Evolutionary conservation across 169 alveolate genomes (phyloP).

Genomic region (Blepharisma undulans): DNA sequence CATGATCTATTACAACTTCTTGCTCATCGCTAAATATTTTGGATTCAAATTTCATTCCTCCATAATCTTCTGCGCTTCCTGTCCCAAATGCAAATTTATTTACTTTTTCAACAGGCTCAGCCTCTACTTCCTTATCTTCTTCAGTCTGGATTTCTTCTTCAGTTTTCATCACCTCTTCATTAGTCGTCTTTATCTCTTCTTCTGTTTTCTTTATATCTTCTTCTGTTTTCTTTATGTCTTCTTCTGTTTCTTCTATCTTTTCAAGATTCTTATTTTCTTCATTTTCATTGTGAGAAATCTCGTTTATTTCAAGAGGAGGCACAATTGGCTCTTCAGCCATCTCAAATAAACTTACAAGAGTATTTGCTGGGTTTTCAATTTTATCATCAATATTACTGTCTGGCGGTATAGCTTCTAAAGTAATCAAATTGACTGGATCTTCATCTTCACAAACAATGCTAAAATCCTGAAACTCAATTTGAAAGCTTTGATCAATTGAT

Average conservation of each 20-base stretch:
- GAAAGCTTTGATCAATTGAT: not conserved
- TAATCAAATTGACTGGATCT: not conserved
- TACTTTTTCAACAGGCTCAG: not conserved
- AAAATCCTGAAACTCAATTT: not conserved
- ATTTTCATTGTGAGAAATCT: not conserved
- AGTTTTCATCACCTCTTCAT: not conserved
- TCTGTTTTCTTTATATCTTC: not conserved
- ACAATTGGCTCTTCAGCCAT: not conserved
- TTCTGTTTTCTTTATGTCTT: not conserved
- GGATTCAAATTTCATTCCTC: not conserved
- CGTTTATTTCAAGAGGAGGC: not conserved
- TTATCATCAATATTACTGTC: not conserved
- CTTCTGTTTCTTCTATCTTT: not conserved
- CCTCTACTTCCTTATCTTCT: not conserved
- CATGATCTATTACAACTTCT: not conserved
- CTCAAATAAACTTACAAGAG: not conserved
- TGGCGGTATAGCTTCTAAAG: not conserved
- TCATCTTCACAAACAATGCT: not conserved
- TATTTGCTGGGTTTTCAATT: not conserved
- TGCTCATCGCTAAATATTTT: not conserved
- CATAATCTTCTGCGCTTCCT: not conserved
- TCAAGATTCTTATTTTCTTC: not conserved
- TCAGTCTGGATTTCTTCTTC: not conserved
- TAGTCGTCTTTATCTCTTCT: not conserved
- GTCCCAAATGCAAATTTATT: not conserved